Evolutionary conservation across 345 rosid genomes (phyloP).

Genomic region (Gossypium anomalum): DNA sequence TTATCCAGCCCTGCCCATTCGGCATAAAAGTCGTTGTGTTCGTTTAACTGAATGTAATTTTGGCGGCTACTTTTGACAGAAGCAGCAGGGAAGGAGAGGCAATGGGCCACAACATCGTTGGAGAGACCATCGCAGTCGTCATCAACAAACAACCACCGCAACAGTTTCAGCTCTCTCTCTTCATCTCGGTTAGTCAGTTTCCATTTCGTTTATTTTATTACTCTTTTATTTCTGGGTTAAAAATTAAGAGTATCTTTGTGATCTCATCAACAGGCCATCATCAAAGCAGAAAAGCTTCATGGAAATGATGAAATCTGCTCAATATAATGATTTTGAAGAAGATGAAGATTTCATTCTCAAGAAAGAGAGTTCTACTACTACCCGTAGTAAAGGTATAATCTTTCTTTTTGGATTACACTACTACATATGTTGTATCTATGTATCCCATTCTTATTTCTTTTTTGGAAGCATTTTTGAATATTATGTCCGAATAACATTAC

Average conservation of each 20-base stretch:
- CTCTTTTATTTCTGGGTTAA: background rate
- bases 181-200: conserved; percentile 61
- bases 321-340: conserved; percentile 63
- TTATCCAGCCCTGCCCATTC: background rate
- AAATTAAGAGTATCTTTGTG: background rate
- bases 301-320: conserved; percentile 75
- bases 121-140: conserved; percentile 63
- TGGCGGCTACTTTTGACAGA: conserved; percentile 34
- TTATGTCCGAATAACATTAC: background rate
- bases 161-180: conserved; percentile 61
- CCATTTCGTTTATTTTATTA: background rate
- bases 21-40: background rate
- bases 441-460: no score
- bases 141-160: conserved; percentile 48
- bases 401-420: background rate
- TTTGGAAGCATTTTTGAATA: background rate
- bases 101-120: conserved; percentile 39
- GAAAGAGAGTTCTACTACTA: conserved; percentile 58
- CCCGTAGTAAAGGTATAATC: conserved; percentile 49
- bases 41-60: conserved; percentile 8
- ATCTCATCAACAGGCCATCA: conserved; percentile 42
- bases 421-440: background rate
- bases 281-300: conserved; percentile 66
- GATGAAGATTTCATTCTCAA: conserved; percentile 70
- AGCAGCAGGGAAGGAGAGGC: conserved; percentile 33